Conservation (phyloP, 306 rosid genomes). For the Cyamopsis tetragonoloba region DNA sequence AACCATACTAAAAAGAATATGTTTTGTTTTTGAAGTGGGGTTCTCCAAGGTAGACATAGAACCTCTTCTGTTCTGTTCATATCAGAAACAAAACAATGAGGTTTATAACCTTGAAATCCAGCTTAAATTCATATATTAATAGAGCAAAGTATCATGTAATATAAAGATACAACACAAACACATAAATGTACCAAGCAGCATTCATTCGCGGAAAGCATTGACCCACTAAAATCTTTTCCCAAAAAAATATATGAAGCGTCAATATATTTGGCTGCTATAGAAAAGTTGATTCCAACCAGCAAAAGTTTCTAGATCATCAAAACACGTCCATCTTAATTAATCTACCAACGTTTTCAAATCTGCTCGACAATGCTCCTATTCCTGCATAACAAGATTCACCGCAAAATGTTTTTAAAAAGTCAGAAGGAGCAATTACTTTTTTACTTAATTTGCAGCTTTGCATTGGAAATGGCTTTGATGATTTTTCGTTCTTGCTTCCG, state of each 20-base stretch:
- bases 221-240: constrained; percentile 13
- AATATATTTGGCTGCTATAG: constrained; percentile 24
- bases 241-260: constrained; percentile 5
- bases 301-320: constrained; percentile 27
- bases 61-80: constrained; percentile 5
- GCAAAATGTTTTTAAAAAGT: too few species aligned
- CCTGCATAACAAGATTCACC: constrained; percentile 34
- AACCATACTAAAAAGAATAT: constrained; percentile 2
- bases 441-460: constrained; percentile 23
- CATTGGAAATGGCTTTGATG: constrained; percentile 21
- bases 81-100: neutral
- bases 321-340: constrained; percentile 31
- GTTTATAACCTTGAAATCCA: constrained; percentile 18
- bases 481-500: constrained; percentile 5
- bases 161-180: neutral
- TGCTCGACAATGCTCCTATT: constrained; percentile 31
- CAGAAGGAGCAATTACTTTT: neutral
- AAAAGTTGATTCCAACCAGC: constrained; percentile 34
- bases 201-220: constrained; percentile 18
- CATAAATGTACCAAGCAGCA: constrained; percentile 26
- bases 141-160: constrained; percentile 20
- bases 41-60: constrained; percentile 1
- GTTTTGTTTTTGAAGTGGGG: constrained; percentile 18
- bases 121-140: constrained; percentile 24
- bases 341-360: constrained; percentile 28